These are phyloP conservation scores for Pneumocystis murina DNA, from an alignment of 1,139 yeast species.

Conservation along the genomic window DNA sequence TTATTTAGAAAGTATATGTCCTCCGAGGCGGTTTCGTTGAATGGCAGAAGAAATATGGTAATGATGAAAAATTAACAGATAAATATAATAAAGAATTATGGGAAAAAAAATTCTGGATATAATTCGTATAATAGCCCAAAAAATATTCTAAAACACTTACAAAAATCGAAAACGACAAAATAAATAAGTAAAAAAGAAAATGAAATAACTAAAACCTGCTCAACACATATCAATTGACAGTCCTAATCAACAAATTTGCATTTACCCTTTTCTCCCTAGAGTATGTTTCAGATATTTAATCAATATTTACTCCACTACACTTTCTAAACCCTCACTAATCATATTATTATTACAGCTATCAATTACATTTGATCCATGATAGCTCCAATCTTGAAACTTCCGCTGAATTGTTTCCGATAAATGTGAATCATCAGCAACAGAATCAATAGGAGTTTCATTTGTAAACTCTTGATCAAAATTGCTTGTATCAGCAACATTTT, in stretches of 20 bases:
- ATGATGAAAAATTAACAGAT: slow-evolving; percentile 51
- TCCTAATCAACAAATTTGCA: slow-evolving; percentile 3
- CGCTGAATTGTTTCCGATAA: slow-evolving; percentile 81
- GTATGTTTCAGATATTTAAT: background rate
- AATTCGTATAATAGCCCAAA: slow-evolving; percentile 1
- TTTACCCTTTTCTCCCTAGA: slow-evolving; percentile 1
- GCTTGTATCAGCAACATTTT: slow-evolving; percentile 72
- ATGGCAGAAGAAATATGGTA: slow-evolving; percentile 70
- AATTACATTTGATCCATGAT: slow-evolving; percentile 35
- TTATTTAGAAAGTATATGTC: slow-evolving; percentile 1
- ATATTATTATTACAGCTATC: slow-evolving; percentile 1
- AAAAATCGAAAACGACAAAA: background rate
- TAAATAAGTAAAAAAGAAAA: background rate
- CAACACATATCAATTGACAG: background rate
- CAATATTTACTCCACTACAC: slow-evolving; percentile 8
- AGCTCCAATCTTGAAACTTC: slow-evolving; percentile 98
- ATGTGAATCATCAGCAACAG: slow-evolving; percentile 72
- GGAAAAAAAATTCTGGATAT: slow-evolving; percentile 8
- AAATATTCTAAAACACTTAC: background rate
- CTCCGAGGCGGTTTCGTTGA: slow-evolving; percentile 39
- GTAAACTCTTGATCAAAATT: slow-evolving; percentile 91
- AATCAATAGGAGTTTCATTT: slow-evolving; percentile 81
- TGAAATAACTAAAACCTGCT: background rate
- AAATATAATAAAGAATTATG: slow-evolving; percentile 16
- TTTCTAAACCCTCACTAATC: slow-evolving; percentile 7